phyloP scores from a whole-genome alignment of 371 early-diverging fungal genomes.

The Zychaea mexicana region DNA sequence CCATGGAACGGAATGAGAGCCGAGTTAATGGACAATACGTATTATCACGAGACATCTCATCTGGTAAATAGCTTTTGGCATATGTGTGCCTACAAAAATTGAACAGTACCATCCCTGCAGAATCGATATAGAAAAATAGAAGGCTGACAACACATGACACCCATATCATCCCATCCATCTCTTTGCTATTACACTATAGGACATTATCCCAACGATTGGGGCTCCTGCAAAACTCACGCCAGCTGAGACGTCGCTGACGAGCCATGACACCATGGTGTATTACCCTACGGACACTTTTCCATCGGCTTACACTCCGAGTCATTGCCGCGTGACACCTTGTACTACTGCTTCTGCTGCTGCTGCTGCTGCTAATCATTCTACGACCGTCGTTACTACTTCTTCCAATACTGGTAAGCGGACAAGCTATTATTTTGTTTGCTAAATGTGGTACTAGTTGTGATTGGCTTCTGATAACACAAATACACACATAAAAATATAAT shows the following conservation, averaged over 20 bases:
- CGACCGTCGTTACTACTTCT: too few species aligned
- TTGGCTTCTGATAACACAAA: too few species aligned
- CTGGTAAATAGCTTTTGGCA: not conserved
- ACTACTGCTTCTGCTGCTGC: not conserved
- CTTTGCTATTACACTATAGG: not conserved
- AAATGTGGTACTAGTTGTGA: too few species aligned
- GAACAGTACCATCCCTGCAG: not conserved
- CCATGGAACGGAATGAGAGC: not conserved
- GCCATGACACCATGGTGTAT: slow-evolving; percentile 12
- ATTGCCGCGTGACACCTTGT: not conserved
- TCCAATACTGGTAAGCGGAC: not conserved
- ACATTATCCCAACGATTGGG: slow-evolving; percentile 11
- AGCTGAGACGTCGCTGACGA: slow-evolving; percentile 11
- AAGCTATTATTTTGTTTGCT: too few species aligned
- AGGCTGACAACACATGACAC: too few species aligned
- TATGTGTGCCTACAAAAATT: not conserved
- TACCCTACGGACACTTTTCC: slow-evolving; percentile 4
- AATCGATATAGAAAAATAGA: too few species aligned
- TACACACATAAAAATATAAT: not conserved
- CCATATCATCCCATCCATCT: too few species aligned
- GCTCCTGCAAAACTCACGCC: not conserved
- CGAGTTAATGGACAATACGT: not conserved
- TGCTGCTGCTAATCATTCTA: not conserved
- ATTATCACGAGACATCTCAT: slow-evolving; percentile 5
- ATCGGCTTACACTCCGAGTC: slow-evolving; percentile 8